Evolutionary conservation across 176 grass and related monocot species (phyloP).

Genomic region (Oryza punctata): DNA sequence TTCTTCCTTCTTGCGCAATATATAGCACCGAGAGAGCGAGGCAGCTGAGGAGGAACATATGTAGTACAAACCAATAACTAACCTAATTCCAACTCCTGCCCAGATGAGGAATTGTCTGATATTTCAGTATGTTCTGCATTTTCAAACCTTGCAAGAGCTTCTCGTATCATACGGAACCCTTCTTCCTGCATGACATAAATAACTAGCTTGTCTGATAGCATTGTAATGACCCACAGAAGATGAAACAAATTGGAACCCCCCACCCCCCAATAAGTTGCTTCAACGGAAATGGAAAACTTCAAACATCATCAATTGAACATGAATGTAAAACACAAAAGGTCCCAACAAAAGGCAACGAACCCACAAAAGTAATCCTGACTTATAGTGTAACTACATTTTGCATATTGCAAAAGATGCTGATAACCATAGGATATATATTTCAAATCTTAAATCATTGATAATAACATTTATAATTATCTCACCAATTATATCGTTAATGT

Average conservation of each 20-base stretch:
- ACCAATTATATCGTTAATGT: too few species aligned
- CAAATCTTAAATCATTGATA: too few species aligned
- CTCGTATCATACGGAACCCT: constrained; percentile 43
- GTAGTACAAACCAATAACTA: background rate
- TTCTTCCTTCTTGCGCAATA: background rate
- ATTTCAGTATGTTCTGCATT: background rate
- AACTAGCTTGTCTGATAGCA: background rate
- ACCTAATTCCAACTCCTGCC: constrained; percentile 51
- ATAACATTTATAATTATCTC: too few species aligned
- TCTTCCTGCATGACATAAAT: constrained; percentile 44
- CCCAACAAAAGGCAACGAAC: too few species aligned
- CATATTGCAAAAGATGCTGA: too few species aligned
- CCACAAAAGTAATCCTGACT: too few species aligned
- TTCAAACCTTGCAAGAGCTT: constrained; percentile 48
- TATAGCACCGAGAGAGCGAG: too few species aligned
- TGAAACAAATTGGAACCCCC: background rate
- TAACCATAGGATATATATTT: too few species aligned
- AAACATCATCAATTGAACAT: background rate
- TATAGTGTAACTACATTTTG: too few species aligned
- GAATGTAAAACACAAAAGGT: background rate
- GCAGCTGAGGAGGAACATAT: background rate
- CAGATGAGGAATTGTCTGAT: constrained; percentile 39
- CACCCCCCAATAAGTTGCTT: background rate
- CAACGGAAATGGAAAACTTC: background rate
- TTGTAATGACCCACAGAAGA: background rate